Conservation (phyloP, 768 basidiomycete genomes). For the Scleroderma citrinum region DNA sequence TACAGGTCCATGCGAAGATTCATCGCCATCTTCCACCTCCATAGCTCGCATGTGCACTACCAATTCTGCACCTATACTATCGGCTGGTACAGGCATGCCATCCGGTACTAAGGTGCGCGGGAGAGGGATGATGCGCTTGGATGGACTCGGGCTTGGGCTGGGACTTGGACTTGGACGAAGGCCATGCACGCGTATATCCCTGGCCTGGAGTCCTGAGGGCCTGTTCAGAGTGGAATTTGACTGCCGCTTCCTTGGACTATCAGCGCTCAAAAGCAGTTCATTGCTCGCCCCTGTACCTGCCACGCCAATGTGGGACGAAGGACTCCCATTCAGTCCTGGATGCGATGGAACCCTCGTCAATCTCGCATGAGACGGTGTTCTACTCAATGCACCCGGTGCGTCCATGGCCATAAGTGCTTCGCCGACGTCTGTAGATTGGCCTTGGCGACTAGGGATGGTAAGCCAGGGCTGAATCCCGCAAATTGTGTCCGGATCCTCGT, state of each 20-base stretch:
- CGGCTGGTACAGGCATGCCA: background rate
- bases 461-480: slow-evolving; percentile 24
- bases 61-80: background rate
- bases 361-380: too few relatives aligned
- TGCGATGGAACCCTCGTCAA: too few relatives aligned
- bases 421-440: slow-evolving; percentile 12
- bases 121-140: slow-evolving; percentile 14
- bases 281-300: too few relatives aligned
- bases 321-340: too few relatives aligned
- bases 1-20: slow-evolving; percentile 6
- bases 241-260: slow-evolving; percentile 4
- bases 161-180: background rate
- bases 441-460: slow-evolving; percentile 22
- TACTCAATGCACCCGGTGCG: background rate
- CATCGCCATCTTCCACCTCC: background rate
- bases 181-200: slow-evolving; percentile 7
- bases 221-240: slow-evolving; percentile 20
- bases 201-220: slow-evolving; percentile 9
- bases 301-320: too few relatives aligned
- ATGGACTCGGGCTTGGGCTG: slow-evolving; percentile 17
- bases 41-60: background rate
- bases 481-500: slow-evolving; percentile 7
- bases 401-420: slow-evolving; percentile 39
- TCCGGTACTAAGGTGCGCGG: slow-evolving; percentile 16
- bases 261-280: background rate